These are phyloP conservation scores for Xylaria longipes DNA, from an alignment of 495 filamentous ascomycete genomes.

Conservation along the genomic window DNA sequence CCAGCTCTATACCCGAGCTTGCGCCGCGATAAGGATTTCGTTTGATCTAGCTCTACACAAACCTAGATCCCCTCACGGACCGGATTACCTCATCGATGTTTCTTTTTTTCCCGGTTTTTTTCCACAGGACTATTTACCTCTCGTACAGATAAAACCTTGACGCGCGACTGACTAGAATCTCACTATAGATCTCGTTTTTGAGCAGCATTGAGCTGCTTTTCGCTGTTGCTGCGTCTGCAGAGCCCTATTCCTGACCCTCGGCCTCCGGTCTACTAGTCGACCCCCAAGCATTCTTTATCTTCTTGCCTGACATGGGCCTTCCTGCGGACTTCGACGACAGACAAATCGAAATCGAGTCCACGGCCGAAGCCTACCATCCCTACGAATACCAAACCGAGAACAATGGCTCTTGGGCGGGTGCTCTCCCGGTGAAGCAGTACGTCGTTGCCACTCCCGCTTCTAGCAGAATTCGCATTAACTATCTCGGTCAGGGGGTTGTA, in stretches of 20 bases:
- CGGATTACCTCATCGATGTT: neutral
- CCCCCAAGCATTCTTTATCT: constrained; percentile 17
- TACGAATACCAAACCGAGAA: constrained; percentile 89
- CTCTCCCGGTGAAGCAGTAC: constrained; percentile 91
- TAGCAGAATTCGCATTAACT: constrained; percentile 28
- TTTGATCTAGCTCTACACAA: neutral
- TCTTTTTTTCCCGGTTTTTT: neutral
- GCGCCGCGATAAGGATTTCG: neutral
- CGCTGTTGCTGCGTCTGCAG: neutral
- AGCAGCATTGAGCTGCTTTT: constrained; percentile 22
- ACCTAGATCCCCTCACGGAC: neutral
- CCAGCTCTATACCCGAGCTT: neutral
- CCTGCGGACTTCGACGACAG: constrained; percentile 64
- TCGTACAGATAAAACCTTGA: neutral
- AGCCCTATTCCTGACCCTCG: constrained; percentile 6
- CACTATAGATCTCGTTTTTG: constrained; percentile 5
- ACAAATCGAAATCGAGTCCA: constrained; percentile 58
- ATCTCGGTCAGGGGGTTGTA: constrained; percentile 73
- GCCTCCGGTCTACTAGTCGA: constrained; percentile 19
- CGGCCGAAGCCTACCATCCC: constrained; percentile 58
- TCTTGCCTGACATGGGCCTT: constrained; percentile 66
- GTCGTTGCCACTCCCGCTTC: constrained; percentile 29
- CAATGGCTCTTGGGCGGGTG: constrained; percentile 92
- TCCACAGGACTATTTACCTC: neutral
- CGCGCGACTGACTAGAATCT: neutral